A percentile compares a stretch with the other conserved stretches of the same genome.
Evolutionary conservation across 495 filamentous ascomycete species (phyloP).

Genomic region (Talaromyces liani): DNA sequence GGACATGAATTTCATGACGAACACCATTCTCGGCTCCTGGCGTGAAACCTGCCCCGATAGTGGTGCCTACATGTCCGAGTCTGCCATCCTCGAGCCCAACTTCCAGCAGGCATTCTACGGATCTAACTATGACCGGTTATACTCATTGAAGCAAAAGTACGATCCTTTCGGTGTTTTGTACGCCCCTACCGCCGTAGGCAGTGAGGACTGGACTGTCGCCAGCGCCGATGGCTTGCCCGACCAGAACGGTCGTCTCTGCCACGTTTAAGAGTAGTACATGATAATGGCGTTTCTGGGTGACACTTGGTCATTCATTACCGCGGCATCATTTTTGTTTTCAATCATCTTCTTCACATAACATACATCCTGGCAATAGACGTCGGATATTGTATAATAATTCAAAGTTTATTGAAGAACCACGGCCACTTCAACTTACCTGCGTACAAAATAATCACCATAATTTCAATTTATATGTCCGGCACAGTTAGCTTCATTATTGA

Average conservation of each 20-base stretch:
- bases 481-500: neutral
- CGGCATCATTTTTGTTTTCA: neutral
- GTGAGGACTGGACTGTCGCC: constrained; percentile 31
- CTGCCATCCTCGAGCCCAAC: constrained; percentile 53
- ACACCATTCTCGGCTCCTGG: constrained; percentile 43
- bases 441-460: neutral
- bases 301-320: neutral
- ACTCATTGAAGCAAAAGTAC: constrained; percentile 42
- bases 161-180: constrained; percentile 52
- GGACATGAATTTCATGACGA: constrained; percentile 21
- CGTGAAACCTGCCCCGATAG: constrained; percentile 30
- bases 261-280: constrained; percentile 11
- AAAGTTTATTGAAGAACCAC: neutral
- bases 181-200: constrained; percentile 46
- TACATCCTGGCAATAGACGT: neutral
- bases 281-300: neutral
- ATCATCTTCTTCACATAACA: neutral
- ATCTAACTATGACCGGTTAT: constrained; percentile 41
- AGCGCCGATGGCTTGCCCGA: constrained; percentile 27
- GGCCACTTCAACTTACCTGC: neutral
- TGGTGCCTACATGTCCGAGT: constrained; percentile 31
- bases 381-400: neutral
- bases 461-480: neutral
- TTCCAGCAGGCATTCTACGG: constrained; percentile 60
- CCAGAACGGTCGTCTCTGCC: constrained; percentile 29